Evolutionary conservation across 1,284 basidiomycete species (phyloP).

Genomic region (Quambalaria eucalypti): DNA sequence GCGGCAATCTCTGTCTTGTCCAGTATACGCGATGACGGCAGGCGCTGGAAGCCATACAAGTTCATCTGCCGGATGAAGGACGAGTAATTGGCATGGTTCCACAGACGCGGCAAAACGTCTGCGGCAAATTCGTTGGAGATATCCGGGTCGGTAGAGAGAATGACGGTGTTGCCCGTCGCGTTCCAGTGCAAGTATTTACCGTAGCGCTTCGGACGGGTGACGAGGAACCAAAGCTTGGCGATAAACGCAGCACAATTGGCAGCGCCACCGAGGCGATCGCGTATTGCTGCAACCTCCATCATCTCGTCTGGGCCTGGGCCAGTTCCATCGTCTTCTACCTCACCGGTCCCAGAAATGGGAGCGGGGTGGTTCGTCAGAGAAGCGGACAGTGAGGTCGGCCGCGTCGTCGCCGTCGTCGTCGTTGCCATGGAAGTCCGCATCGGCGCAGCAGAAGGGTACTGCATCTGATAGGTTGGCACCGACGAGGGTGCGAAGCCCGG

Average conservation of each 20-base stretch:
- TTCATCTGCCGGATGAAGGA: constrained; percentile 45
- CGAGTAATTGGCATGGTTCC: constrained; percentile 47
- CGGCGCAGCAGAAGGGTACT: too few relatives aligned
- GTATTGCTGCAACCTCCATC: constrained; percentile 40
- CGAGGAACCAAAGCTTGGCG: constrained; percentile 45
- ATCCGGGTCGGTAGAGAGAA: constrained; percentile 41
- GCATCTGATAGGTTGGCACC: not conserved
- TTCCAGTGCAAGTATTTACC: constrained; percentile 6
- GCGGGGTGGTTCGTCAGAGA: not conserved
- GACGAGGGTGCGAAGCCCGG: not conserved
- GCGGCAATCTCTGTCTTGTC: constrained; percentile 36
- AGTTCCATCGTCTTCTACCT: constrained; percentile 6
- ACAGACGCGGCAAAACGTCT: constrained; percentile 39
- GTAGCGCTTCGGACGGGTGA: constrained; percentile 42
- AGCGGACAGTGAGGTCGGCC: too few relatives aligned
- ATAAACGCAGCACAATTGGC: constrained; percentile 46
- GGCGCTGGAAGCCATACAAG: constrained; percentile 45
- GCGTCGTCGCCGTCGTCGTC: not conserved
- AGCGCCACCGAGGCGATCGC: constrained; percentile 41
- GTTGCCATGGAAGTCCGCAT: too few relatives aligned
- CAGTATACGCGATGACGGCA: constrained; percentile 38
- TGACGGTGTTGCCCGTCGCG: constrained; percentile 37
- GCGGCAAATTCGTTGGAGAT: constrained; percentile 41
- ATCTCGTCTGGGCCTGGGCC: constrained; percentile 23
- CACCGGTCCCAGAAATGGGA: not conserved